Conservation (phyloP, 495 filamentous ascomycete species). For the Penicillium waksmanii region DNA sequence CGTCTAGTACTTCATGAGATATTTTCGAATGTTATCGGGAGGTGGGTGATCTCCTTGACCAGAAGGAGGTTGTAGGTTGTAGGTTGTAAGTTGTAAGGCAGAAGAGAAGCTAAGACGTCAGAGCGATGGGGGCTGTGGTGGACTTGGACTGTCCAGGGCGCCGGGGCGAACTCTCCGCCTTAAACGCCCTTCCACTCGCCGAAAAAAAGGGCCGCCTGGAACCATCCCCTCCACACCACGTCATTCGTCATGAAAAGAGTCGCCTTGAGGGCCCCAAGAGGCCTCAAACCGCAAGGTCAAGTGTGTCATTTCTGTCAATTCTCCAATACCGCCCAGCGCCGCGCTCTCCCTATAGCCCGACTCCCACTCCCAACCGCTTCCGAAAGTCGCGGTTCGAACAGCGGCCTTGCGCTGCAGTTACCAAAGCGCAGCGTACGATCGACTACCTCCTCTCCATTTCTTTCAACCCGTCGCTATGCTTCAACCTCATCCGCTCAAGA, state of each 20-base stretch:
- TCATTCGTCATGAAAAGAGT: constrained; percentile 40
- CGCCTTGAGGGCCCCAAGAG: constrained; percentile 32
- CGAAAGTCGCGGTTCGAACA: constrained; percentile 10
- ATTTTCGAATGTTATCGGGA: constrained; percentile 11
- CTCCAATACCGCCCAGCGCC: constrained; percentile 26
- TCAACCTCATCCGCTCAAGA: constrained; percentile 20
- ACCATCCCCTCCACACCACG: constrained; percentile 11
- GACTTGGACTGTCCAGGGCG: constrained; percentile 12
- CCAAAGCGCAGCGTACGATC: constrained; percentile 14
- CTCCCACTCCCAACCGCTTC: constrained; percentile 13
- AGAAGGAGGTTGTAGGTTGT: constrained; percentile 21
- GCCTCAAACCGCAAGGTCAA: constrained; percentile 24
- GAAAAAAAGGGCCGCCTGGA: constrained; percentile 23
- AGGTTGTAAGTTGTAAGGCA: constrained; percentile 17
- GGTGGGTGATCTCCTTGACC: constrained; percentile 23
- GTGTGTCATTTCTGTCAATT: constrained; percentile 48
- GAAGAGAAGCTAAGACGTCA: constrained; percentile 38
- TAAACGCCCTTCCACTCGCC: constrained; percentile 11
- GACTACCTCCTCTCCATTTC: constrained; percentile 1
- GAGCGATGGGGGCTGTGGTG: constrained; percentile 29
- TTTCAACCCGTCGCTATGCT: constrained; percentile 15
- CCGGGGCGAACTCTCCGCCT: constrained; percentile 34
- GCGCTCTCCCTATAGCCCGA: constrained; percentile 28
- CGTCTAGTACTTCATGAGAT: constrained; percentile 8
- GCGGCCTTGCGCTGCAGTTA: constrained; percentile 23